These are phyloP conservation scores for Fusarium metavorans DNA, from an alignment of 2,329 filamentous ascomycete genomes.

Conservation along the genomic window DNA sequence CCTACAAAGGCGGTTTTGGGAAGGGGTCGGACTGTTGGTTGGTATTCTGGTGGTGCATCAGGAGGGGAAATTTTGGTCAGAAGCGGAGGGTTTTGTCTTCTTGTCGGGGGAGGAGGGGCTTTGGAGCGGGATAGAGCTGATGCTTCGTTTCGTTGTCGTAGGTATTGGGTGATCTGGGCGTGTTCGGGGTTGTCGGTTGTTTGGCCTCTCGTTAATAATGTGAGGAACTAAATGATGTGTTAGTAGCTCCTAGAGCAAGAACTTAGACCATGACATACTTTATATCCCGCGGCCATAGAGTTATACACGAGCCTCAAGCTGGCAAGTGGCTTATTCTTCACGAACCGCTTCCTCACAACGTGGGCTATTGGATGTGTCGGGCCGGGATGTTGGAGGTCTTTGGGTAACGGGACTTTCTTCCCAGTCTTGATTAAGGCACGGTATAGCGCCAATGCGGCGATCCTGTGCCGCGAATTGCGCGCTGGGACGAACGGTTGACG, in stretches of 20 bases:
- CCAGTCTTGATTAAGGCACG: conserved; percentile 74
- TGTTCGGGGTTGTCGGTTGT: conserved; percentile 54
- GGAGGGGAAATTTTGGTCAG: conserved; percentile 50
- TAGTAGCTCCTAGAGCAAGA: not conserved
- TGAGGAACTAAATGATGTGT: conserved; percentile 52
- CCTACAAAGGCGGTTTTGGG: conserved; percentile 59
- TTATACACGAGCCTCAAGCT: conserved; percentile 71
- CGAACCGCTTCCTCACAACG: conserved; percentile 73
- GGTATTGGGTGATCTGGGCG: conserved; percentile 54
- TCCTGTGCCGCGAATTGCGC: conserved; percentile 64
- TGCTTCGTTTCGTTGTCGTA: conserved; percentile 48
- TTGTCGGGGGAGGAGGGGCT: conserved; percentile 21
- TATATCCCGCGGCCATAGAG: conserved; percentile 76
- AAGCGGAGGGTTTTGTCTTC: conserved; percentile 40
- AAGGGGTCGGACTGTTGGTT: conserved; percentile 58
- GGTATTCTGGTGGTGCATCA: conserved; percentile 60
- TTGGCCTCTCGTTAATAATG: conserved; percentile 55
- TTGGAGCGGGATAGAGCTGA: conserved; percentile 38
- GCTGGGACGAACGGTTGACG: conserved; percentile 58
- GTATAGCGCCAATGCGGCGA: conserved; percentile 76
- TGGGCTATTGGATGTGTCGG: conserved; percentile 61
- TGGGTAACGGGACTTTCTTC: conserved; percentile 63
- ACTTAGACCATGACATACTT: conserved; percentile 53
- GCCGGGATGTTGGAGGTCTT: conserved; percentile 51
- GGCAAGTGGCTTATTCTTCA: conserved; percentile 67